Conservation (phyloP, 2,329 filamentous ascomycete genomes). For the Aspergillus oerlinghausenensis region DNA sequence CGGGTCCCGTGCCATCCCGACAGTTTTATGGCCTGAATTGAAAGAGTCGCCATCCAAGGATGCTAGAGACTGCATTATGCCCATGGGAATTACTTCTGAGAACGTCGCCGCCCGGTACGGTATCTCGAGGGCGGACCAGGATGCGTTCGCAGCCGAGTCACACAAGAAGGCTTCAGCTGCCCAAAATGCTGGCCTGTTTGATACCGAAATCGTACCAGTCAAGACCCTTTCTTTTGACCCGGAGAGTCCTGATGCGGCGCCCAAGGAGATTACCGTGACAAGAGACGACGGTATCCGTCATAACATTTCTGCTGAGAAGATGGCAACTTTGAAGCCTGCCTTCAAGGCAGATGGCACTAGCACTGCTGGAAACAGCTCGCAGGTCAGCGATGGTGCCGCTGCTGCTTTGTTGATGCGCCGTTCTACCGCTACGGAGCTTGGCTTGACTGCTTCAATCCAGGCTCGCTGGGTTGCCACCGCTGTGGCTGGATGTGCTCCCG, state of each 20-base stretch:
- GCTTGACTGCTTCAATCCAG: conserved; percentile 64
- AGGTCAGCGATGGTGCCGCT: conserved; percentile 84
- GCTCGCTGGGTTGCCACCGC: conserved; percentile 77
- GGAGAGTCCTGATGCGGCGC: conserved; percentile 54
- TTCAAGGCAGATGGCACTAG: conserved; percentile 70
- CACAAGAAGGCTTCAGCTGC: conserved; percentile 71
- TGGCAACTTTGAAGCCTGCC: conserved; percentile 78
- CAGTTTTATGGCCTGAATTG: conserved; percentile 71
- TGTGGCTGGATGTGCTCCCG: conserved; percentile 73
- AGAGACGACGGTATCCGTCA: conserved; percentile 80
- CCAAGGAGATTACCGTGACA: conserved; percentile 61
- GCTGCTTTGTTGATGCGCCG: conserved; percentile 79
- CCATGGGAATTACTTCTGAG: conserved; percentile 86
- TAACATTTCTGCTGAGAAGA: conserved; percentile 61
- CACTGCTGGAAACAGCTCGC: conserved; percentile 80
- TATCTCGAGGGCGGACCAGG: conserved; percentile 71
- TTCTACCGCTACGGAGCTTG: conserved; percentile 70
- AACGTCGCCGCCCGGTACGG: conserved; percentile 78
- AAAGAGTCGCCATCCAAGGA: conserved; percentile 61
- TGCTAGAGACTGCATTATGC: conserved; percentile 83
- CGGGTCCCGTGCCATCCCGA: conserved; percentile 76
- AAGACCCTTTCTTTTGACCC: conserved; percentile 63
- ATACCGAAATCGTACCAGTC: conserved; percentile 75
- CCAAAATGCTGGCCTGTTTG: conserved; percentile 65
- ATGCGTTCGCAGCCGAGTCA: conserved; percentile 71